phyloP scores from a whole-genome alignment of 768 basidiomycete genomes.

The Agaricus bisporus region DNA sequence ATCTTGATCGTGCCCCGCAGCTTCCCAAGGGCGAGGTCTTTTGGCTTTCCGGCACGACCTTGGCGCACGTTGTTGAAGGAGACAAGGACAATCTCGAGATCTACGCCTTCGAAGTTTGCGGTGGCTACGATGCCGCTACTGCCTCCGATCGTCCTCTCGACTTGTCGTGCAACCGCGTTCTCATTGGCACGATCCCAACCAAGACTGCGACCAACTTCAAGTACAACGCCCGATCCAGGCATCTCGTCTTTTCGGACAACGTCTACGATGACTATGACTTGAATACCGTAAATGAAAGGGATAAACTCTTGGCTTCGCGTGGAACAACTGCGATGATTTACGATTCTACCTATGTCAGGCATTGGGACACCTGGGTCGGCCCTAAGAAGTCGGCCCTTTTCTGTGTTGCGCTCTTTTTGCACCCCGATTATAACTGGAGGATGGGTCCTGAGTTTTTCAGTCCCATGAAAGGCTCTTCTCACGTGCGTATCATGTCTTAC shows the following conservation, averaged over 20 bases:
- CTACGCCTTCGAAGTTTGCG: constrained; percentile 51
- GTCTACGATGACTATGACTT: constrained; percentile 77
- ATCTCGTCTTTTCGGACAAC: constrained; percentile 80
- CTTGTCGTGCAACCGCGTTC: constrained; percentile 31
- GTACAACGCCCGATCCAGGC: constrained; percentile 45
- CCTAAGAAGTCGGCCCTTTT: constrained; percentile 72
- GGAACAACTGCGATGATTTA: constrained; percentile 72
- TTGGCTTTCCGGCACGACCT: constrained; percentile 69
- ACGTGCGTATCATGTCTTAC: constrained; percentile 40
- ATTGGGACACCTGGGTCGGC: constrained; percentile 75
- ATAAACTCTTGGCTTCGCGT: constrained; percentile 64
- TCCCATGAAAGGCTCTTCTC: constrained; percentile 58
- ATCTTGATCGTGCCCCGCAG: constrained; percentile 16
- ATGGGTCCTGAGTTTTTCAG: constrained; percentile 50
- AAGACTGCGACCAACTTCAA: constrained; percentile 67
- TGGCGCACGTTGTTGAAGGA: constrained; percentile 60
- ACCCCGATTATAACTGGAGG: constrained; percentile 44
- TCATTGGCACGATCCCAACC: constrained; percentile 65
- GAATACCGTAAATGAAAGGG: constrained; percentile 59
- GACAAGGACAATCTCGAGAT: constrained; percentile 46
- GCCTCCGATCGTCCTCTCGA: constrained; percentile 21
- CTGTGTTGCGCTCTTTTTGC: constrained; percentile 45
- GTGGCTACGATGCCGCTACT: constrained; percentile 25
- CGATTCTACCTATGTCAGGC: constrained; percentile 62
- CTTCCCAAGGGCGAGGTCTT: constrained; percentile 66